Conservation (phyloP, 176 grass and related monocot species). For the Zea luxurians region DNA sequence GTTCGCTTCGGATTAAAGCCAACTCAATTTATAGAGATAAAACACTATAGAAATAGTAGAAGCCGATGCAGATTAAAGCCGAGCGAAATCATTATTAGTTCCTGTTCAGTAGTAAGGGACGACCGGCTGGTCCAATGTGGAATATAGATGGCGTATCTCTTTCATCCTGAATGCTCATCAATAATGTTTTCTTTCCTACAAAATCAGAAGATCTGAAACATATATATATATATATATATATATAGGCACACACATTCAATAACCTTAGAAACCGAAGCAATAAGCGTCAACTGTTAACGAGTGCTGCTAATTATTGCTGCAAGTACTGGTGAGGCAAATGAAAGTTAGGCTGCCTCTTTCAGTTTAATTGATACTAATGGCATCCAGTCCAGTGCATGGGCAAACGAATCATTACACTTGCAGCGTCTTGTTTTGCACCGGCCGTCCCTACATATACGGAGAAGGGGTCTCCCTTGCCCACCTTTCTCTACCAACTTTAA, state of each 20-base stretch:
- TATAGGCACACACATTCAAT: background rate
- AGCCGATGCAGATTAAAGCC: no score
- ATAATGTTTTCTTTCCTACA: slow-evolving; percentile 24
- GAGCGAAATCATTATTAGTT: background rate
- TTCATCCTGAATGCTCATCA: slow-evolving; percentile 31
- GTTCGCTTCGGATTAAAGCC: no score
- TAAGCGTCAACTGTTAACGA: background rate
- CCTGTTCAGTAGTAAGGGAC: slow-evolving; percentile 14
- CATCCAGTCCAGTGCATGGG: background rate
- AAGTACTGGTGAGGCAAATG: background rate
- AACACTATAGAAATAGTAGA: no score
- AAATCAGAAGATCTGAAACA: slow-evolving; percentile 21
- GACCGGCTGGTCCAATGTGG: background rate
- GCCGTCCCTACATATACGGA: background rate
- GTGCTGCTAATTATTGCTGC: slow-evolving; percentile 2
- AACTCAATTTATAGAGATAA: no score
- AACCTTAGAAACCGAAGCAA: slow-evolving; percentile 8
- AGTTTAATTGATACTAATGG: background rate
- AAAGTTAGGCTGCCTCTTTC: slow-evolving; percentile 45
- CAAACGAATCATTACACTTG: background rate
- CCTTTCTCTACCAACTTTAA: no score
- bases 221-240: background rate
- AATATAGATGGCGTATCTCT: slow-evolving; percentile 41
- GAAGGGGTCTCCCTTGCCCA: background rate
- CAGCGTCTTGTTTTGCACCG: background rate